Conservation (phyloP, 192 early-diverging fungal genomes). For the Podila clonocystis region DNA sequence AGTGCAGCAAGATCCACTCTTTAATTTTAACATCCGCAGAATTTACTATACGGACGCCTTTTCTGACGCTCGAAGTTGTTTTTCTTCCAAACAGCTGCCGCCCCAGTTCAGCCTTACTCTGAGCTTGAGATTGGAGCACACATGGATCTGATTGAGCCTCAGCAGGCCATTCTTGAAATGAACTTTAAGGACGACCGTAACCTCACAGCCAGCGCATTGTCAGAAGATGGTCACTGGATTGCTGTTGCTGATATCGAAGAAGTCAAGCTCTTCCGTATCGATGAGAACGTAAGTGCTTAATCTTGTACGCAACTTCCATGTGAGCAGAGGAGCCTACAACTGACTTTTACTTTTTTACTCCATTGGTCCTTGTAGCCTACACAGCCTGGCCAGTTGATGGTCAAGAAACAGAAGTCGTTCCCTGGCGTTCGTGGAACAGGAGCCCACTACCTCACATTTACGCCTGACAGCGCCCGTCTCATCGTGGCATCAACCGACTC, state of each 20-base stretch:
- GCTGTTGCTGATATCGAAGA: constrained; percentile 82
- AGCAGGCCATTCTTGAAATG: constrained; percentile 78
- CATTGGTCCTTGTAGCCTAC: constrained; percentile 8
- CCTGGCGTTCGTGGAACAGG: constrained; percentile 56
- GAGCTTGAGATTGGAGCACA: constrained; percentile 52
- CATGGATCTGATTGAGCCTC: constrained; percentile 67
- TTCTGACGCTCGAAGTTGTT: background rate
- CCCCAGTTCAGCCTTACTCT: constrained; percentile 38
- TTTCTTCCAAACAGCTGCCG: constrained; percentile 21
- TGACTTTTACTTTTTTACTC: background rate
- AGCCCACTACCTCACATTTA: constrained; percentile 80
- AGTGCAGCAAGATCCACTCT: background rate
- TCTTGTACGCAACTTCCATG: background rate
- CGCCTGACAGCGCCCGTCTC: constrained; percentile 78
- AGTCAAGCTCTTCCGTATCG: constrained; percentile 70
- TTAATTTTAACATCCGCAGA: background rate
- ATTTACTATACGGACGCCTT: background rate
- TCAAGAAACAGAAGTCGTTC: constrained; percentile 60
- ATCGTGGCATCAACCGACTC: constrained; percentile 82
- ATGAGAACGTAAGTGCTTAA: constrained; percentile 54
- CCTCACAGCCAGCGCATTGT: constrained; percentile 78
- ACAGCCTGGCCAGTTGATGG: constrained; percentile 52
- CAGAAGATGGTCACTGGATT: constrained; percentile 85
- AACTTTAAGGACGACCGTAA: constrained; percentile 78
- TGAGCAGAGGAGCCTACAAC: background rate